These are phyloP conservation scores for Prunus fruticosa DNA, from an alignment of 306 rosid genomes.

Conservation along the genomic window DNA sequence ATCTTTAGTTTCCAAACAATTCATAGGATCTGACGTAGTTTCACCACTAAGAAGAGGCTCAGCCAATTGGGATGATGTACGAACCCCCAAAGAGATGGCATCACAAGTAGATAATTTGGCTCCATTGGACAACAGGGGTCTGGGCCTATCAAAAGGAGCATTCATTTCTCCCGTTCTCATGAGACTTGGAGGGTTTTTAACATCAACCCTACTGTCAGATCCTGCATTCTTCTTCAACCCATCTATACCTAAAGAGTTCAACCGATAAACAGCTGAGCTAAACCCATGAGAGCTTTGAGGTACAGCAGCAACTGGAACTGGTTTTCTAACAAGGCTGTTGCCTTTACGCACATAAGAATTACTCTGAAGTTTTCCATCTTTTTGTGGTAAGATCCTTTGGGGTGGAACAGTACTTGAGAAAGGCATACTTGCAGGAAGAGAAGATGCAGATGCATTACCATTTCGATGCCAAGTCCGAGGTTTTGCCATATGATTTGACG, in stretches of 20 bases:
- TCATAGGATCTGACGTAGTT: constrained; percentile 38
- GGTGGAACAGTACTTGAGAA: constrained; percentile 38
- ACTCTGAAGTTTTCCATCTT: constrained; percentile 47
- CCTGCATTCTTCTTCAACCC: constrained; percentile 41
- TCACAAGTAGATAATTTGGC: constrained; percentile 17
- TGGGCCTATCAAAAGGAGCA: constrained; percentile 43
- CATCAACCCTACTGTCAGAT: constrained; percentile 42
- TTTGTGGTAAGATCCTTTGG: constrained; percentile 44
- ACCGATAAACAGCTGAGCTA: constrained; percentile 34
- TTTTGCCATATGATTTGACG: constrained; percentile 47
- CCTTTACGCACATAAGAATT: constrained; percentile 92
- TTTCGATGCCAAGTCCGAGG: constrained; percentile 76
- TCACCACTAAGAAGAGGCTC: constrained; percentile 51
- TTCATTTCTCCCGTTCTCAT: constrained; percentile 31
- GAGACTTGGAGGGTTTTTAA: constrained; percentile 27
- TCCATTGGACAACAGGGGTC: constrained; percentile 36
- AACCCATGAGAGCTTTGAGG: constrained; percentile 37
- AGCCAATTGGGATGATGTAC: constrained; percentile 31
- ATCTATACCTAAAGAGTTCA: constrained; percentile 37
- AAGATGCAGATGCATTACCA: constrained; percentile 31
- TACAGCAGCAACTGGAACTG: constrained; percentile 48
- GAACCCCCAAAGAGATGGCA: constrained; percentile 32
- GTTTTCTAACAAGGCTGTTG: constrained; percentile 79
- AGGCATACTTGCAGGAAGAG: constrained; percentile 36
- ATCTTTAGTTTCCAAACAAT: constrained; percentile 34